A percentile compares a stretch with the other conserved stretches of the same genome.
Conservation (phyloP, 108 stramenopile genomes). For the Nitzschia sp. region DNA sequence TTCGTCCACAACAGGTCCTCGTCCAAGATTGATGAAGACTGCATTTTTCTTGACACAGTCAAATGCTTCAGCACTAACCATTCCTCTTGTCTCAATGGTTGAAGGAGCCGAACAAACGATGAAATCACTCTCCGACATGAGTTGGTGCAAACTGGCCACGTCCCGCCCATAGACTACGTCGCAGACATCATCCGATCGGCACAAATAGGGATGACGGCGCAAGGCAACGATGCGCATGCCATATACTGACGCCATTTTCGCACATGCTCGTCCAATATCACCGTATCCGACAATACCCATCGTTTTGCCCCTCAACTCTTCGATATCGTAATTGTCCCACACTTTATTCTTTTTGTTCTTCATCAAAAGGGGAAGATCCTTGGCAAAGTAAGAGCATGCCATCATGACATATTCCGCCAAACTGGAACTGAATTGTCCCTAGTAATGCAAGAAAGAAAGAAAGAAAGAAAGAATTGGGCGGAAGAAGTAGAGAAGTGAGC, state of each 20-base stretch:
- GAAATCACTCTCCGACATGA: slow-evolving; percentile 73
- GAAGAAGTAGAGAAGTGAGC: neutral
- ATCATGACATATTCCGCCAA: slow-evolving; percentile 80
- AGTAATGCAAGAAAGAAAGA: neutral
- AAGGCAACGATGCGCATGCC: slow-evolving; percentile 83
- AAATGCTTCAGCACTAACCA: slow-evolving; percentile 55
- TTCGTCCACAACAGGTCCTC: slow-evolving; percentile 88
- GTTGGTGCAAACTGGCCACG: slow-evolving; percentile 47
- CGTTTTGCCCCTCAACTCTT: slow-evolving; percentile 65
- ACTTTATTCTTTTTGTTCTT: slow-evolving; percentile 37
- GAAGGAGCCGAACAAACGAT: slow-evolving; percentile 70
- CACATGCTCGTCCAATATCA: slow-evolving; percentile 66
- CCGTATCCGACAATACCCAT: slow-evolving; percentile 88
- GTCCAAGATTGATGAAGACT: slow-evolving; percentile 84
- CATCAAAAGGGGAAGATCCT: slow-evolving; percentile 78
- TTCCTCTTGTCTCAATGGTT: slow-evolving; percentile 68
- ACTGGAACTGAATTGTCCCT: slow-evolving; percentile 69
- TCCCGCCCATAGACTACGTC: slow-evolving; percentile 50
- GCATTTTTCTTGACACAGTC: slow-evolving; percentile 54
- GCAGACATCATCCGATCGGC: slow-evolving; percentile 44
- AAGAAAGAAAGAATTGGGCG: neutral
- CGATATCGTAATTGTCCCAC: slow-evolving; percentile 65
- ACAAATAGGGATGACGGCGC: slow-evolving; percentile 59
- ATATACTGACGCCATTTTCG: slow-evolving; percentile 49
- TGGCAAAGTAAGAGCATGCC: slow-evolving; percentile 84